Conservation (phyloP, 2,329 filamentous ascomycete species). For the Escovopsis sp. region DNA sequence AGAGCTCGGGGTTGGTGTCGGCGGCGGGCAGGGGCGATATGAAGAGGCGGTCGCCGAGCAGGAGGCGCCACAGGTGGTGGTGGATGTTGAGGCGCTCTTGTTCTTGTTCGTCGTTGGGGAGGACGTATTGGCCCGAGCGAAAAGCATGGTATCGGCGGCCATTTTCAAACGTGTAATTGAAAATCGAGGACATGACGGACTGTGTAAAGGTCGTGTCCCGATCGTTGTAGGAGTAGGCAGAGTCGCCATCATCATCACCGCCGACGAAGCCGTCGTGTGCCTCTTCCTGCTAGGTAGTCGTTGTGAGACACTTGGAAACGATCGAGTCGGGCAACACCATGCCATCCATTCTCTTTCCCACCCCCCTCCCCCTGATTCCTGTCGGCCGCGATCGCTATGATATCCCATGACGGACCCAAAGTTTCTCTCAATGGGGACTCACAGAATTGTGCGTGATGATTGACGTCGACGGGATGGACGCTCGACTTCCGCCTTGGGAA, state of each 20-base stretch:
- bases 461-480: too few species aligned
- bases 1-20: conserved; percentile 10
- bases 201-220: conserved; percentile 16
- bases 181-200: conserved; percentile 27
- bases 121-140: conserved; percentile 27
- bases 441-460: too few species aligned
- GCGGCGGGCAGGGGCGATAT: conserved; percentile 26
- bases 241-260: conserved; percentile 19
- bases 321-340: background rate
- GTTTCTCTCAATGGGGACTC: too few species aligned
- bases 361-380: too few species aligned
- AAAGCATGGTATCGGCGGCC: conserved; percentile 34
- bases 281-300: conserved; percentile 3
- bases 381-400: too few species aligned
- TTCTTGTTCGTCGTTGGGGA: conserved; percentile 39
- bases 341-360: too few species aligned
- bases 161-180: conserved; percentile 30
- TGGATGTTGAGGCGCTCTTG: conserved; percentile 39
- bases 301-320: background rate
- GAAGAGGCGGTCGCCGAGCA: conserved; percentile 29
- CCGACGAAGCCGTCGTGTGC: conserved; percentile 8
- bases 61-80: conserved; percentile 36
- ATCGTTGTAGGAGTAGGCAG: conserved; percentile 19
- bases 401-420: background rate
- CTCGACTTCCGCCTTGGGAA: too few species aligned